These are phyloP conservation scores for Ilex asprella DNA, from an alignment of 257 asterid genomes.

Conservation along the genomic window DNA sequence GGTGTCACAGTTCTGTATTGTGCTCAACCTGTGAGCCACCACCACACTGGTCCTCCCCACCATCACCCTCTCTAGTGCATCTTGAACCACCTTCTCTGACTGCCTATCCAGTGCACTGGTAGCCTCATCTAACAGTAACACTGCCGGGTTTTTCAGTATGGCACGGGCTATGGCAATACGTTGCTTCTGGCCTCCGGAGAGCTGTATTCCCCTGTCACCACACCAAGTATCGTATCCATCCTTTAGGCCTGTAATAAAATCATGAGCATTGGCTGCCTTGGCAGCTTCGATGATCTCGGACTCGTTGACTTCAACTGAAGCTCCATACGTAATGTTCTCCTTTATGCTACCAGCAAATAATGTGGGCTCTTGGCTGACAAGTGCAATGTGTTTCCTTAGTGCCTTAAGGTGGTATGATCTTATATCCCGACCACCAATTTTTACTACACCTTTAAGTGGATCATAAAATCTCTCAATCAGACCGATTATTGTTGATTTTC, in stretches of 20 bases:
- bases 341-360: constrained; percentile 66
- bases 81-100: constrained; percentile 80
- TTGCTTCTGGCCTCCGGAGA: constrained; percentile 93
- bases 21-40: constrained; percentile 81
- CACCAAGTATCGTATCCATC: constrained; percentile 71
- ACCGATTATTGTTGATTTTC: constrained; percentile 72
- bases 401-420: constrained; percentile 52
- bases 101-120: constrained; percentile 81
- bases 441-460: constrained; percentile 52
- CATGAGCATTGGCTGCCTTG: constrained; percentile 81
- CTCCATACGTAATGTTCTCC: constrained; percentile 60
- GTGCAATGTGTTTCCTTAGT: constrained; percentile 61
- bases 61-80: constrained; percentile 79
- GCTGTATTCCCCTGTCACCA: constrained; percentile 82
- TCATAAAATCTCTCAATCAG: constrained; percentile 75
- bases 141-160: constrained; percentile 54
- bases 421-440: constrained; percentile 63
- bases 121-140: constrained; percentile 73
- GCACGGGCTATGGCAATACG: constrained; percentile 82
- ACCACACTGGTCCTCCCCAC: constrained; percentile 81
- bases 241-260: constrained; percentile 54
- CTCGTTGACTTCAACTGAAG: constrained; percentile 35
- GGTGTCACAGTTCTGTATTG: constrained; percentile 59
- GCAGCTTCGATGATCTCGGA: constrained; percentile 65
- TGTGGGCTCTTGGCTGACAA: constrained; percentile 84